A percentile compares a stretch with the other conserved stretches of the same genome.
Evolutionary conservation across 805 yeast genomes (phyloP).

Genomic region (Candida fluviatilis): DNA sequence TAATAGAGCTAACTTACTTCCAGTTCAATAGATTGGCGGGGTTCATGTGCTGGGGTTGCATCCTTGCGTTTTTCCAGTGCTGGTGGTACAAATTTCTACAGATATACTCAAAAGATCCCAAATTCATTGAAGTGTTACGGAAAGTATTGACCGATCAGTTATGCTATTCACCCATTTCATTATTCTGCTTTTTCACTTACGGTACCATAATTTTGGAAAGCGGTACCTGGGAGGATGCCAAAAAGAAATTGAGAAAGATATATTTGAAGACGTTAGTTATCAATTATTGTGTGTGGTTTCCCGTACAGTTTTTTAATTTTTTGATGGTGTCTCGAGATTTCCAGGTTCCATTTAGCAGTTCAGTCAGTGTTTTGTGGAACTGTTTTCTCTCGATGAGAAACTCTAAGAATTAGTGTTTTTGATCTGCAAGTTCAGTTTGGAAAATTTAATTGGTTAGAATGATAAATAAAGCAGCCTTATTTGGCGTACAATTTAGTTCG

Average conservation of each 20-base stretch:
- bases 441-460: no score
- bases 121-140: slow-evolving; percentile 78
- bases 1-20: slow-evolving; percentile 40
- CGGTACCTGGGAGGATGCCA: slow-evolving; percentile 62
- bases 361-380: slow-evolving; percentile 88
- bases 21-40: slow-evolving; percentile 69
- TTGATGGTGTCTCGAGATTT: slow-evolving; percentile 61
- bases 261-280: slow-evolving; percentile 64
- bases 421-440: not conserved
- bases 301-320: slow-evolving; percentile 75
- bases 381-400: slow-evolving; percentile 84
- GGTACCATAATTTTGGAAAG: slow-evolving; percentile 78
- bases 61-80: slow-evolving; percentile 77
- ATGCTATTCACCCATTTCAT: slow-evolving; percentile 81
- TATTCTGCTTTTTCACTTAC: slow-evolving; percentile 76
- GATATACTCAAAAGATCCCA: slow-evolving; percentile 75
- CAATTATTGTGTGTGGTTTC: slow-evolving; percentile 77
- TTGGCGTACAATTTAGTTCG: no score
- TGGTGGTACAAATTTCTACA: slow-evolving; percentile 87
- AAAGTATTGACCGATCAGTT: slow-evolving; percentile 89
- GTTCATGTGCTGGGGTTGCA: slow-evolving; percentile 83
- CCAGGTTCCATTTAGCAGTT: slow-evolving; percentile 90
- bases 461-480: no score
- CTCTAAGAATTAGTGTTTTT: slow-evolving; percentile 15
- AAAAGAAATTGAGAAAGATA: slow-evolving; percentile 58